Evolutionary conservation across 768 basidiomycete genomes (phyloP).

Genomic region (Podaxis sp.): DNA sequence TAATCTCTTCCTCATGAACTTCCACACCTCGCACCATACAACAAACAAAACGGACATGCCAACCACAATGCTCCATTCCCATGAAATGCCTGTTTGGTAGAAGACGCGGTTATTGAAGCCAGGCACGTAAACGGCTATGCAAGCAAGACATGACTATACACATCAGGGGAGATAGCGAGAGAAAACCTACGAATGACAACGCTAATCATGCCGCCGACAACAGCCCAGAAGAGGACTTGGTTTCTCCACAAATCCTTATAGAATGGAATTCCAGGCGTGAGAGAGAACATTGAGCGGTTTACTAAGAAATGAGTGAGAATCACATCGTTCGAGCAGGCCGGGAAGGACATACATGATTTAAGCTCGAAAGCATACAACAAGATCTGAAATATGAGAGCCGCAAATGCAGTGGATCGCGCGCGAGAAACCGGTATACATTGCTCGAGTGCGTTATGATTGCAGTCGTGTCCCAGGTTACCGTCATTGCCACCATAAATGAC

Average conservation of each 20-base stretch:
- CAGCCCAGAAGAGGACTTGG: conserved; percentile 35
- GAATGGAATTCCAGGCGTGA: conserved; percentile 35
- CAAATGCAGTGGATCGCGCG: conserved; percentile 37
- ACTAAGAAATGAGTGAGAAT: conserved; percentile 23
- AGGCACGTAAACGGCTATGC: conserved; percentile 37
- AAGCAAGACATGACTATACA: background rate
- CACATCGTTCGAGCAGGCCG: background rate
- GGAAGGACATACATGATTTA: conserved; percentile 33
- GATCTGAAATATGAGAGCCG: conserved; percentile 37
- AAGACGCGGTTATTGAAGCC: conserved; percentile 36
- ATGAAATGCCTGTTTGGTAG: conserved; percentile 35
- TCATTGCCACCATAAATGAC: conserved; percentile 34
- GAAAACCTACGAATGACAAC: conserved; percentile 36
- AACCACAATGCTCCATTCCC: conserved; percentile 40
- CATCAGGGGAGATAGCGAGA: background rate
- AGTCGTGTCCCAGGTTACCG: conserved; percentile 31
- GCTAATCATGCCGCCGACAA: conserved; percentile 34
- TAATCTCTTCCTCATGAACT: conserved; percentile 29
- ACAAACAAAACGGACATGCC: conserved; percentile 37
- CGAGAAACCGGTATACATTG: conserved; percentile 33
- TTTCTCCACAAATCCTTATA: conserved; percentile 36
- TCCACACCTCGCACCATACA: conserved; percentile 40
- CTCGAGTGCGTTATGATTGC: conserved; percentile 27
- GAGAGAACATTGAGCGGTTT: conserved; percentile 36
- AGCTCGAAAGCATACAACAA: conserved; percentile 35